Evolutionary conservation across 352 stramenopile species (phyloP), one percentile per base, ranked within the genome.

Genomic region (Thraustochytrium striatum): DNA sequence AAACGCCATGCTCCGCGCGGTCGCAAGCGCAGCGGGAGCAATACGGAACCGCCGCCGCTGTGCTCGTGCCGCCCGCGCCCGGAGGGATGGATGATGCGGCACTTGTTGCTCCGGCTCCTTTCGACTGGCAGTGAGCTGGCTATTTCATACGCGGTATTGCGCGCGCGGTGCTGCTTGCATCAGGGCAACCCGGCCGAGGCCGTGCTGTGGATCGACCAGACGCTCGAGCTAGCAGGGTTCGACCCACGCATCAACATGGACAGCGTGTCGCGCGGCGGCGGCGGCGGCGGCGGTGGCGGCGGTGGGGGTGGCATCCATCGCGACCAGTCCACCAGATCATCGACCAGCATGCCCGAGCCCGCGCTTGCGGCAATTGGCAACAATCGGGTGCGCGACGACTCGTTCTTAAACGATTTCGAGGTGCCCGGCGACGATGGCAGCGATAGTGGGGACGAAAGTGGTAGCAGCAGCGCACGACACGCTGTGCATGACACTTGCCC

Each of bases 161-260:
- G 65, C 28, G 44, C 65, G 21, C 8, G 32, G 36, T 75, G 65
- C 36, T 30, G 32, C 7, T 11, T 72, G 43, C 68, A 75, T 32
- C 43, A 62, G 52, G 65, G 65, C 44, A 13, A 21, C 30, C 44
- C 52, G 11, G 28, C 30, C 0, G 65, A 75, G 36, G 65, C 65
- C 13, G 32, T 39, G 7, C 13, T 25, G 8, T 75, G 65, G 65
- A 75, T 75, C 25, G 65, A 75, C 50, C 41, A 75, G 32, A 75
- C 65, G 35, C 65, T 75, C 9, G 8, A 8, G 32, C 65, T 75
- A 3, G 65, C 65, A 11, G 65, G 65, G 33, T 3, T 75, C 53
- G n/a, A n/a, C n/a, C n/a, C n/a, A n/a, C n/a, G 5, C 25, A 5
- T 36, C 53, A 9, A 19, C 5, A 61, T 5, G 53, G 25, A 9